Base-by-base conservation (phyloP, 2,329 filamentous ascomycete species). In the Lasiodiplodia citricola region DNA sequence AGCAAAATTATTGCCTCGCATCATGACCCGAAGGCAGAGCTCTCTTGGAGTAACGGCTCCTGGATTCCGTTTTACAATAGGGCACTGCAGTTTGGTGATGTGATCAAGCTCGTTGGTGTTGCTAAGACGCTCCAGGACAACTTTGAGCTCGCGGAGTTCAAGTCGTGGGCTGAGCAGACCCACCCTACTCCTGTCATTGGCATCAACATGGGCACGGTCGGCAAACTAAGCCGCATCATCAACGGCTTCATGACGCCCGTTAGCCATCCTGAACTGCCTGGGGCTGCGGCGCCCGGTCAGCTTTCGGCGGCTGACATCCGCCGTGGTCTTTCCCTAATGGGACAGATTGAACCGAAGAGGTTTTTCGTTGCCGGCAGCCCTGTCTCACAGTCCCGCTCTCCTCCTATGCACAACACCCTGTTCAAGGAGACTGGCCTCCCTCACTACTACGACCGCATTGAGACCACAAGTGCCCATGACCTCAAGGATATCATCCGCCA, bases 231-330 rank as follows among this genome's bases (percentile, higher is more conserved):
- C 75, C 90, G 96, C 41, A 91, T 99, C 55, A 83, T 96, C 69
- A 99, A 99, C 80, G 86, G 87, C 37, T 98, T 98, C 84, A 89
- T 99, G 83, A 98, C 96, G 0, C 96, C 96, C 0, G 96, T 99
- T 16, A 94, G 93, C 3, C 96, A 98, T 78, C 92, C 93, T 1
- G 87, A 87, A 14, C 85, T 98, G n/a, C 94, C 95, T 0, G 93
- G 94, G 81, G 96, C 96, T 77, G 95, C 96, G 50, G 96, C 96
- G 0, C 95, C 96, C 4, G 96, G 96, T 1, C 96, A 99, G 76
- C 86, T 99, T 63, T 97, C 94, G 4, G 94, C 95, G 0, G 87
- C 89, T 2, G 94, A 99, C 74, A 97, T 99, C 71, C 90, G 94
- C 54, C 88, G 87, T 66, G 93, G 90, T 2, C 84, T 97, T 28